Evolutionary conservation across 371 early-diverging fungal genomes (phyloP), one percentile per base, ranked within the genome.

Genomic region (Mucor plumbeus): DNA sequence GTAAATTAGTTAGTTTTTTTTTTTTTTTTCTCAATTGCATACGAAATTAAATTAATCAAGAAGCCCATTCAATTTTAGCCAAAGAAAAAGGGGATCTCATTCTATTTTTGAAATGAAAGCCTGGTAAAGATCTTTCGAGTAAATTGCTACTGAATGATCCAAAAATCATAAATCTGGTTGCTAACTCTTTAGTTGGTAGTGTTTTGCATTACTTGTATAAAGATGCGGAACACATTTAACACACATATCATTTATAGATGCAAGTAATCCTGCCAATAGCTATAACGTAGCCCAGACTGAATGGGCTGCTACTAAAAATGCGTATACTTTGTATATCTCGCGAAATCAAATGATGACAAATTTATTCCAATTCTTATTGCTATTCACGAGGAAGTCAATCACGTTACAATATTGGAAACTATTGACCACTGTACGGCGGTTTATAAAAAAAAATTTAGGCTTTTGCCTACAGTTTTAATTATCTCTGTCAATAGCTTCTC

Each of bases 151-250:
- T 63, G 6, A 63, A 34, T 26, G 59, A 68, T 40, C 59, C 64
- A 59, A 68, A 68, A 41, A 63, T 63, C 21, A 68, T 68, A 59
- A 43, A 68, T 58, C 53, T 63, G 60, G 53, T 63, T 54, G 59
- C 63, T 61, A 59, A 53, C 59, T 63, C 58, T 68, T 35, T 68
- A 62, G 38, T 62, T 68, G 63, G 63, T 62, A 68, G n/a, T 63
- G 38, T 59, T 53, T 68, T 50, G 50, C 58, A 68, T 63, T 39
- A 57, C 62, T 61, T 31, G 63, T 61, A 41, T 61, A 60, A 59
- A 67, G 41, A 67, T 61, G 15, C 17, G 50, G 33, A 53, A 61
- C 55, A 15, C 61, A 35, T 66, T 61, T 66, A 61, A 66, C 65
- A 58, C 33, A 50, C 34, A 63, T 15, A 35, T 61, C 31, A 17